phyloP scores from a whole-genome alignment of 352 stramenopile species.

The Globisporangium sylvaticum region DNA sequence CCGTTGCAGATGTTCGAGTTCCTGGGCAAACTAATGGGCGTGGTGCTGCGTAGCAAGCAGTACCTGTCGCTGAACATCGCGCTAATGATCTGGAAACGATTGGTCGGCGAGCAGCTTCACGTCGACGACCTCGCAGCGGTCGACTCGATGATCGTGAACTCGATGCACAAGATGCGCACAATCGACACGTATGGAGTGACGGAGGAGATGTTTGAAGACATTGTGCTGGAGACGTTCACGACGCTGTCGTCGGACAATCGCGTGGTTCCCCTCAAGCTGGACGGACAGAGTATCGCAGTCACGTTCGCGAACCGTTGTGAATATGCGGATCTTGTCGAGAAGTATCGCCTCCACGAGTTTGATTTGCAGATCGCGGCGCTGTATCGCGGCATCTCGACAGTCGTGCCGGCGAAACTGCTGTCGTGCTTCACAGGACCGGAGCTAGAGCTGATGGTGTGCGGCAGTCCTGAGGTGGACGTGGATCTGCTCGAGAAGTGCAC shows the following conservation, averaged over 20 bases:
- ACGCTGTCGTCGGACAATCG: conserved; percentile 83
- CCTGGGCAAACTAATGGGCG: conserved; percentile 90
- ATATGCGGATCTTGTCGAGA: conserved; percentile 79
- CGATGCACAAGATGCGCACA: conserved; percentile 79
- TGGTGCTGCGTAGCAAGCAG: conserved; percentile 81
- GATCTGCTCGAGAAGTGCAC: conserved; percentile 75
- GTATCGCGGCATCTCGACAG: conserved; percentile 63
- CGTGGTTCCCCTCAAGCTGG: conserved; percentile 64
- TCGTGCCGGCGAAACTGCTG: conserved; percentile 69
- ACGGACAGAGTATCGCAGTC: conserved; percentile 59
- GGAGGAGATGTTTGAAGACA: conserved; percentile 87
- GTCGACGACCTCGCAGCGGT: conserved; percentile 82
- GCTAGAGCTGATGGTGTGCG: conserved; percentile 84
- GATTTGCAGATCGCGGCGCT: conserved; percentile 44
- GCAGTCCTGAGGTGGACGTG: conserved; percentile 76
- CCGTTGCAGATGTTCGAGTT: conserved; percentile 88
- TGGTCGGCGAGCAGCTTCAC: conserved; percentile 68
- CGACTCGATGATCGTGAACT: conserved; percentile 88
- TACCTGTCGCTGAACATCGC: conserved; percentile 87
- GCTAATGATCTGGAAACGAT: conserved; percentile 86
- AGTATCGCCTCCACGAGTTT: conserved; percentile 77
- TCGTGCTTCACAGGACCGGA: conserved; percentile 79
- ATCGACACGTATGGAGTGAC: conserved; percentile 77
- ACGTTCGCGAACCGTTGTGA: conserved; percentile 77
- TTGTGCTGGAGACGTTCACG: conserved; percentile 90